A percentile compares a stretch with the other conserved stretches of the same genome.
Evolutionary conservation across 2,329 filamentous ascomycete genomes (phyloP).

Genomic region (Cercospora brassicicola): DNA sequence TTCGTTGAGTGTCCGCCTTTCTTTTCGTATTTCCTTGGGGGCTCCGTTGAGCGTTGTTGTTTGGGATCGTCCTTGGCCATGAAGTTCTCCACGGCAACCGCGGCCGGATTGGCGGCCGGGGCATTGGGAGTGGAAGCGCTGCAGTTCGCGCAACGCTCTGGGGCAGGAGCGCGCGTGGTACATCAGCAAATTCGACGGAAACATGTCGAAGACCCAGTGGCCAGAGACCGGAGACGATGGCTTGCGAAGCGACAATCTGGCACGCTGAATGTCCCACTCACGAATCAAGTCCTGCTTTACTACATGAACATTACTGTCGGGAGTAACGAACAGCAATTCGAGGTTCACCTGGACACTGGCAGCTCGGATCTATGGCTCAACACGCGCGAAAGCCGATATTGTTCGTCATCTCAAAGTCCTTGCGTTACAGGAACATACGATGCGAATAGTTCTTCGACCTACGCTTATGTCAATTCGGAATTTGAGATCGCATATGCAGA

Average conservation of each 20-base stretch:
- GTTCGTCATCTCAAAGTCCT: slow-evolving; percentile 46
- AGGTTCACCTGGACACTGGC: slow-evolving; percentile 62
- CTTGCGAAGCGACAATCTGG: slow-evolving; percentile 38
- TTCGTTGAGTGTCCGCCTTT: neutral
- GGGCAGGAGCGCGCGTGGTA: slow-evolving; percentile 40
- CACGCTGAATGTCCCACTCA: slow-evolving; percentile 45
- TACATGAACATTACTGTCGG: slow-evolving; percentile 59
- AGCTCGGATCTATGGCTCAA: slow-evolving; percentile 69
- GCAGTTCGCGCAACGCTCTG: slow-evolving; percentile 2
- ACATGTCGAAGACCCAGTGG: slow-evolving; percentile 48
- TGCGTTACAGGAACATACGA: slow-evolving; percentile 68
- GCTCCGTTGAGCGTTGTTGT: neutral
- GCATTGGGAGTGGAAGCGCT: neutral
- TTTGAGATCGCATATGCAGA: slow-evolving; percentile 90
- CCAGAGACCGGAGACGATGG: slow-evolving; percentile 48
- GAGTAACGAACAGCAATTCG: slow-evolving; percentile 56
- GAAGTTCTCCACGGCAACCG: slow-evolving; percentile 4
- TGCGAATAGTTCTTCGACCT: slow-evolving; percentile 72
- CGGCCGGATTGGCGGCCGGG: slow-evolving; percentile 4
- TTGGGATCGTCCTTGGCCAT: neutral
- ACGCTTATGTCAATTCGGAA: slow-evolving; percentile 66
- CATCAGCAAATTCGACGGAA: slow-evolving; percentile 53
- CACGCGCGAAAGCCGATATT: slow-evolving; percentile 61
- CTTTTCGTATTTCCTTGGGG: neutral
- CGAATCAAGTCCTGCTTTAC: slow-evolving; percentile 61